Conservation (phyloP, 352 stramenopile species). For the Globisporangium takayamanum region DNA sequence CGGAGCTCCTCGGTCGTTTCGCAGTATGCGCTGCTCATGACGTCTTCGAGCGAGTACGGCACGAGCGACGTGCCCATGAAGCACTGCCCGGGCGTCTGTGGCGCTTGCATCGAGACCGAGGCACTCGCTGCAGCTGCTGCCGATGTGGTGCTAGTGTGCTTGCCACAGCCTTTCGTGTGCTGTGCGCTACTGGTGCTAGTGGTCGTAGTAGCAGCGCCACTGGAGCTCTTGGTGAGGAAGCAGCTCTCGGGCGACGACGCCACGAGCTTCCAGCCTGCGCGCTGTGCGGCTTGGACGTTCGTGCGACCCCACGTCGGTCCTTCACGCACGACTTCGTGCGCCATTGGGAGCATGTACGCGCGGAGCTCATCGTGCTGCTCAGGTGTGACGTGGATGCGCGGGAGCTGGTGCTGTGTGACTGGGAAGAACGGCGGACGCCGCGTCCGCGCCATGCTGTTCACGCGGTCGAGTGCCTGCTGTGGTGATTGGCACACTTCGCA, state of each 20-base stretch:
- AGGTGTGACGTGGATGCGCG: slow-evolving; percentile 37
- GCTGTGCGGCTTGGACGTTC: slow-evolving; percentile 39
- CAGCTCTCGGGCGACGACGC: slow-evolving; percentile 34
- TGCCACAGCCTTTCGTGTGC: neutral
- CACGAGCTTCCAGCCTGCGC: slow-evolving; percentile 50
- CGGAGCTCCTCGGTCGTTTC: slow-evolving; percentile 53
- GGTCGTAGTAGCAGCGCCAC: neutral
- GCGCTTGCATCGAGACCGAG: neutral
- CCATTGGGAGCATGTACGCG: slow-evolving; percentile 43
- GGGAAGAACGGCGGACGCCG: slow-evolving; percentile 28
- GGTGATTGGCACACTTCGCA: neutral
- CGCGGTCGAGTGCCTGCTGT: neutral
- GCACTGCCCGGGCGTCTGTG: slow-evolving; percentile 23
- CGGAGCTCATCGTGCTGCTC: slow-evolving; percentile 61
- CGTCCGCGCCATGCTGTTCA: neutral
- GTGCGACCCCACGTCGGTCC: slow-evolving; percentile 56
- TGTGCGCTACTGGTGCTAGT: neutral
- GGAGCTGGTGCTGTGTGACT: slow-evolving; percentile 40
- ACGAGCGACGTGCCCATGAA: slow-evolving; percentile 57
- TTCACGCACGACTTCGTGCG: slow-evolving; percentile 42
- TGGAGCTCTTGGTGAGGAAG: slow-evolving; percentile 45
- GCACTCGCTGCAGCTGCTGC: slow-evolving; percentile 1
- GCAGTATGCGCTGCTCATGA: slow-evolving; percentile 55
- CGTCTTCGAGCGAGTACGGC: slow-evolving; percentile 57
- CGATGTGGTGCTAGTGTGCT: neutral